Evolutionary conservation across 2,329 filamentous ascomycete species (phyloP).

Genomic region (Beauveria varroae): DNA sequence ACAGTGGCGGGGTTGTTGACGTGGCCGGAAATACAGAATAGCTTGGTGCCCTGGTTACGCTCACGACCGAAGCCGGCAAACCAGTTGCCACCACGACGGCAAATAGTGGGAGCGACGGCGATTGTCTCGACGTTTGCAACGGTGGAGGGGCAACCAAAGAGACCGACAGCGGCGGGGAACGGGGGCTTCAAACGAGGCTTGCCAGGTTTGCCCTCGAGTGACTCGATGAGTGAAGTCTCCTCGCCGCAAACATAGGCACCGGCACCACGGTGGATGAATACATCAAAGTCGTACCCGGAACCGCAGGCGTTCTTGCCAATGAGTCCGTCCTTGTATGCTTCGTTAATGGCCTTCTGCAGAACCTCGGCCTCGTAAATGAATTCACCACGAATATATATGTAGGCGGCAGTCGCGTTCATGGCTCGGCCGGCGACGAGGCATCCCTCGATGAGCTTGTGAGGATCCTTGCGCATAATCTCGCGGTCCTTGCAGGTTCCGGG

Average conservation of each 20-base stretch:
- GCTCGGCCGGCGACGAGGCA: slow-evolving; percentile 92
- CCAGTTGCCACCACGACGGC: slow-evolving; percentile 85
- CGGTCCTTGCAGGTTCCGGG: slow-evolving; percentile 99
- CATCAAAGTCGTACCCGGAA: slow-evolving; percentile 95
- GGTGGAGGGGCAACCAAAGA: slow-evolving; percentile 96
- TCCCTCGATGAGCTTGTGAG: slow-evolving; percentile 96
- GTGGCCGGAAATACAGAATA: slow-evolving; percentile 96
- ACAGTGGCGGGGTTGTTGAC: slow-evolving; percentile 98
- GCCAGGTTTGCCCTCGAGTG: slow-evolving; percentile 94
- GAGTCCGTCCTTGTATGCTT: slow-evolving; percentile 88
- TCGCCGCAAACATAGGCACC: slow-evolving; percentile 98
- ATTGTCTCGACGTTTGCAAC: slow-evolving; percentile 98
- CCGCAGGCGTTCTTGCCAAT: slow-evolving; percentile 98
- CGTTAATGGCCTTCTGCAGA: slow-evolving; percentile 91
- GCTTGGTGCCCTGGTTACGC: slow-evolving; percentile 93
- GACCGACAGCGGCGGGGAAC: slow-evolving; percentile 92
- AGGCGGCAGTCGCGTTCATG: slow-evolving; percentile 98
- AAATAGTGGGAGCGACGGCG: slow-evolving; percentile 91
- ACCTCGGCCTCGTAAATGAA: slow-evolving; percentile 95
- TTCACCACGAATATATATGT: slow-evolving; percentile 99
- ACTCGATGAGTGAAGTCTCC: slow-evolving; percentile 97
- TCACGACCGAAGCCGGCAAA: slow-evolving; percentile 92
- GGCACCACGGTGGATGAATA: slow-evolving; percentile 92
- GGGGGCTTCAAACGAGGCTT: slow-evolving; percentile 98
- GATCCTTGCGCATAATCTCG: slow-evolving; percentile 99